Evolutionary conservation across 164 flowering plant species (phyloP), one percentile per base, ranked within the genome.

Genomic region (Paratinospora sagittata): DNA sequence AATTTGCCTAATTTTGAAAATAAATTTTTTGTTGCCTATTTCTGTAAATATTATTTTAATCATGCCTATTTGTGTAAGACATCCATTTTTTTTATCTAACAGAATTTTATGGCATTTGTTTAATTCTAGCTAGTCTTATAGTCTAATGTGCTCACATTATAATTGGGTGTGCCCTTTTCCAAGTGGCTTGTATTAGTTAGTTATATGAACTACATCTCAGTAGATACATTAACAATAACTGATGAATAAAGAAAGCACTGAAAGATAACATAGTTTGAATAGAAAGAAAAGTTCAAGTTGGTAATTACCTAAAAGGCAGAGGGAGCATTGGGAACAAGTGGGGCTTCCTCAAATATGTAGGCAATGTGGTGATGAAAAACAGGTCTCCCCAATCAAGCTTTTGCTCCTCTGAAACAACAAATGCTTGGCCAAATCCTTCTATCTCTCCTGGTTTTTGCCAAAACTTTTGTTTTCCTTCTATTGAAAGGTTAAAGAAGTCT

Each of bases 361-460:
- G 87, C 19, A 76, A 81, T 3, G 78, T 77, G 39, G 60, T 27
- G 33, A 81, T 27, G 61, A 26, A 80, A 60, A 80, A 78, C 41
- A 79, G 17, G 75, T 82, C 84, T 33, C 24, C 76, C 86, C 86
- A 84, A 41, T 83, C 80, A 63, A 83, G 82, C 71, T 77, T 81
- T 62, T 81, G 86, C 41, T 77, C 82, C 21, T 80, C 83, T 0
- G 86, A 84, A 12, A 78, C 75, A 2, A 82, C 84, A 65, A 80
- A 82, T 11, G 70, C 74, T 37, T 84, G 85, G 3, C 87, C 87
- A 63, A 71, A 84, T 33, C 87, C 85, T 65, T 84, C 78, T 8
- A 73, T 1, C 0, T 80, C 81, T n/a, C 65, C 82, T 49, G 72
- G 52, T 34, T 27, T n/a, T 66, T 78, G 81, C 81, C 77, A 74